Evolutionary conservation across 164 flowering plant genomes (phyloP).

Genomic region (Saururus chinensis): DNA sequence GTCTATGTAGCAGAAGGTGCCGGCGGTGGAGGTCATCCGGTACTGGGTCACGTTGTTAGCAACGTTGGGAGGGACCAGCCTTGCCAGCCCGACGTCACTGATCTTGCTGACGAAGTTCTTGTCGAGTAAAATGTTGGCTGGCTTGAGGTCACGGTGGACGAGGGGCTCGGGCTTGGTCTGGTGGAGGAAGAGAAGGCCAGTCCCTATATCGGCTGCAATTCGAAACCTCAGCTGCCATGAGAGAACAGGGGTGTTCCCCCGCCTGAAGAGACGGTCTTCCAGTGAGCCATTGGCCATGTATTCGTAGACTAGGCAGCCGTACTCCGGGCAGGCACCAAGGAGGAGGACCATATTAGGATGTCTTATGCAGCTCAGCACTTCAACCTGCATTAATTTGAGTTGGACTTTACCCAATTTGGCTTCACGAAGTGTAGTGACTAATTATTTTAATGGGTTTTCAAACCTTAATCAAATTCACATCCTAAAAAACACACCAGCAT

Average conservation of each 20-base stretch:
- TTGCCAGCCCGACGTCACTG: slow-evolving; percentile 60
- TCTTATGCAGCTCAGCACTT: slow-evolving; percentile 59
- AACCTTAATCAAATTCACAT: too few relatives aligned
- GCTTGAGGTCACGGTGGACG: slow-evolving; percentile 69
- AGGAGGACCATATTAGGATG: slow-evolving; percentile 86
- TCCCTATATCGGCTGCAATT: slow-evolving; percentile 60
- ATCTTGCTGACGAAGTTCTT: slow-evolving; percentile 63
- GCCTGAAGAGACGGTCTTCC: slow-evolving; percentile 52
- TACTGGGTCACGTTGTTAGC: slow-evolving; percentile 59
- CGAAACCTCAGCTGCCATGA: slow-evolving; percentile 56
- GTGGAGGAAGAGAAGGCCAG: slow-evolving; percentile 68
- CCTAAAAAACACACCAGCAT: too few relatives aligned
- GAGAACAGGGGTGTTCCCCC: slow-evolving; percentile 40
- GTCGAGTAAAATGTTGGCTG: slow-evolving; percentile 59
- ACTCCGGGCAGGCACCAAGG: slow-evolving; percentile 72
- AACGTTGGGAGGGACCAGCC: slow-evolving; percentile 57
- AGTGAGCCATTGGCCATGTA: slow-evolving; percentile 70
- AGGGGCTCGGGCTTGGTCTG: slow-evolving; percentile 67
- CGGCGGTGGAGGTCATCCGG: slow-evolving; percentile 63
- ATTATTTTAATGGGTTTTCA: too few relatives aligned
- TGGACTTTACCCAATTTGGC: too few relatives aligned
- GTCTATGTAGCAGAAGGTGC: slow-evolving; percentile 81
- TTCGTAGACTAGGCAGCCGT: slow-evolving; percentile 66
- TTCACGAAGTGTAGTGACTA: too few relatives aligned
- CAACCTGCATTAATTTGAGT: slow-evolving; percentile 30